Percentiles rank a stretch among this genome's conserved stretches.
Conservation (phyloP, 805 yeast species). For the Jamesozyma rosinii region DNA sequence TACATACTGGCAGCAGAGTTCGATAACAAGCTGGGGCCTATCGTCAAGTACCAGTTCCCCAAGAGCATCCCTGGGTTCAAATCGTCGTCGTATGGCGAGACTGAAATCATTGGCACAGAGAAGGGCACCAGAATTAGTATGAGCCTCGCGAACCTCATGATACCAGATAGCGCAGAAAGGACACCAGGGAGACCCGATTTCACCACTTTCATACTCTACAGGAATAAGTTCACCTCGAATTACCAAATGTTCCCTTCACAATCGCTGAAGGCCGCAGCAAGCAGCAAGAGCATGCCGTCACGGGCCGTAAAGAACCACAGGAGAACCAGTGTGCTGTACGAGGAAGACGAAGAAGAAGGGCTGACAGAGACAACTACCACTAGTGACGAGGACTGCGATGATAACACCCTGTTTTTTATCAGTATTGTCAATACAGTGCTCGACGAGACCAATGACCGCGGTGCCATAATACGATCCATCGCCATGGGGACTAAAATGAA, state of each 20-base stretch:
- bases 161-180: slow-evolving; percentile 52
- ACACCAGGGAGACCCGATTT: slow-evolving; percentile 45
- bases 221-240: slow-evolving; percentile 17
- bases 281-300: neutral
- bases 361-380: neutral
- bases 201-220: slow-evolving; percentile 46
- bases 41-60: slow-evolving; percentile 54
- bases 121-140: neutral
- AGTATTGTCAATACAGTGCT: slow-evolving; percentile 47
- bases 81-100: slow-evolving; percentile 7
- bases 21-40: slow-evolving; percentile 68
- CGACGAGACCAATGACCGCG: slow-evolving; percentile 40
- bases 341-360: slow-evolving; percentile 3
- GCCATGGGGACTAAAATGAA: slow-evolving; percentile 47
- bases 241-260: slow-evolving; percentile 23
- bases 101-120: neutral
- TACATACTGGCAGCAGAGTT: slow-evolving; percentile 67
- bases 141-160: slow-evolving; percentile 44
- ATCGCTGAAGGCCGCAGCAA: neutral
- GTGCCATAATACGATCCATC: slow-evolving; percentile 50
- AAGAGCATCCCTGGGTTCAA: slow-evolving; percentile 31
- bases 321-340: neutral
- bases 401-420: slow-evolving; percentile 42
- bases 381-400: neutral
- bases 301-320: too few relatives aligned